Base-by-base conservation (phyloP, 1,139 yeast genomes). In the Suhomyces yuchorum region DNA sequence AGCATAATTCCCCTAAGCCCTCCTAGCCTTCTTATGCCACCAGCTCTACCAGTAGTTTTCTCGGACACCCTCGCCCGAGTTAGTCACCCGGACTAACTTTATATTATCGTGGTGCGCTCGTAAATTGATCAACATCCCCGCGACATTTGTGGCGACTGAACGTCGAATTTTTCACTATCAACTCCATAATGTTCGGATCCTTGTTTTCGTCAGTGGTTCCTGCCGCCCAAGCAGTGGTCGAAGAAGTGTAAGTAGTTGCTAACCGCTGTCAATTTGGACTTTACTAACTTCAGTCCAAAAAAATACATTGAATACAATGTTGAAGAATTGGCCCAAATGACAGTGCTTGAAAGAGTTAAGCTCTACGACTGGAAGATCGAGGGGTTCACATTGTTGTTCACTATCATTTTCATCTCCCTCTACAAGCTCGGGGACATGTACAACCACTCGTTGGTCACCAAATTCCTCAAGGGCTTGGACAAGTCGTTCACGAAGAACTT, bases 311-410 rank as follows among this genome's bases (percentile, higher is more conserved):
- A 71, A 30, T 68, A 74, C 56, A 65, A 85, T 11, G 60, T 69
- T 42, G 85, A 81, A 20, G 85, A 83, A 56, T 74, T 83, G 52
- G 67, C 68, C 41, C 70, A 65, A 4, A 67, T 85, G 78, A 63
- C 81, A 1, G 34, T 85, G 38, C 46, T 68, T 40, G 73, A 82
- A 56, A 79, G 93, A 62, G 54, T 84, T 44, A 49, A 56, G 51
- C 61, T 72, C 43, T 78, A 85, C 65, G 82, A 87, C 65, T 93
- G 97, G 97, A 75, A 74, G 42, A 77, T 87, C 60, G 99, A 93
- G 71, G 42, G 73, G 23, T 60, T 79, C 52, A 80, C 89, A 22
- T 37, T 86, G 23, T 76, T 70, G 8, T 67, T 85, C 49, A 77
- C 87, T 47, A 55, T 67, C 0, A 61, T 62, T 2, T 78, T 83